Percentiles rank a stretch among this genome's conserved stretches.
Conservation (phyloP, 495 filamentous ascomycete species). For the Neurospora sp. region DNA sequence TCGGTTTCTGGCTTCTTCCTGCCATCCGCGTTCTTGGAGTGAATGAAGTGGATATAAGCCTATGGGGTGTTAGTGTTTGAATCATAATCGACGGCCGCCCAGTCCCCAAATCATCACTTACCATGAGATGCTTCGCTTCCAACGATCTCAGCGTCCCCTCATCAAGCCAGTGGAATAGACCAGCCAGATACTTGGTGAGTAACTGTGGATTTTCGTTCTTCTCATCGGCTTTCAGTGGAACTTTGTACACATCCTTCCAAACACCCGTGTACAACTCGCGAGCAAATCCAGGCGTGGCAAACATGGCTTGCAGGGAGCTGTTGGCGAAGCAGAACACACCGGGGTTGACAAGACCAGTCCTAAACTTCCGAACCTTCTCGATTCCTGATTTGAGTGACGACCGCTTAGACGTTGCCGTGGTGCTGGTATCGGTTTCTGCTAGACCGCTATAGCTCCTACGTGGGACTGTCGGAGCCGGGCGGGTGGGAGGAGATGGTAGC, state of each 20-base stretch:
- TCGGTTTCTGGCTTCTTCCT: constrained; percentile 1
- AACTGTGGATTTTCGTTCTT: constrained; percentile 69
- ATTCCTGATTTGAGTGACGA: constrained; percentile 20
- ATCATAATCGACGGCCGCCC: background rate
- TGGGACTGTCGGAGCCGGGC: constrained; percentile 78
- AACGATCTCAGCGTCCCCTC: constrained; percentile 51
- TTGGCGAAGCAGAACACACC: constrained; percentile 89
- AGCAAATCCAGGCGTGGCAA: constrained; percentile 61
- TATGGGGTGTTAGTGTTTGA: constrained; percentile 20
- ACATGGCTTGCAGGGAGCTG: constrained; percentile 71
- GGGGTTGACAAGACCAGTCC: constrained; percentile 70
- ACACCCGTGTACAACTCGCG: constrained; percentile 51
- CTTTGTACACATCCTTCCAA: constrained; percentile 38
- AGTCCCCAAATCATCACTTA: constrained; percentile 20
- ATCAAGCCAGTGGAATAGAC: constrained; percentile 56
- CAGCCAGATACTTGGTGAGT: constrained; percentile 64
- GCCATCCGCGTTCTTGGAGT: constrained; percentile 10
- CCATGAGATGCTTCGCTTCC: constrained; percentile 53
- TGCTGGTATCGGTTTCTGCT: constrained; percentile 43
- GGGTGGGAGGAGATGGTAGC: constrained; percentile 38
- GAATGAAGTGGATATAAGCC: constrained; percentile 28
- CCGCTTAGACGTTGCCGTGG: constrained; percentile 36
- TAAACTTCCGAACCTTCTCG: constrained; percentile 2
- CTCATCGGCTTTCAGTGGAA: constrained; percentile 44
- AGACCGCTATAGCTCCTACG: constrained; percentile 84